Percentiles rank a stretch among this genome's conserved stretches.
phyloP scores from a whole-genome alignment of 2,329 filamentous ascomycete species.

The Aspergillus candidus region DNA sequence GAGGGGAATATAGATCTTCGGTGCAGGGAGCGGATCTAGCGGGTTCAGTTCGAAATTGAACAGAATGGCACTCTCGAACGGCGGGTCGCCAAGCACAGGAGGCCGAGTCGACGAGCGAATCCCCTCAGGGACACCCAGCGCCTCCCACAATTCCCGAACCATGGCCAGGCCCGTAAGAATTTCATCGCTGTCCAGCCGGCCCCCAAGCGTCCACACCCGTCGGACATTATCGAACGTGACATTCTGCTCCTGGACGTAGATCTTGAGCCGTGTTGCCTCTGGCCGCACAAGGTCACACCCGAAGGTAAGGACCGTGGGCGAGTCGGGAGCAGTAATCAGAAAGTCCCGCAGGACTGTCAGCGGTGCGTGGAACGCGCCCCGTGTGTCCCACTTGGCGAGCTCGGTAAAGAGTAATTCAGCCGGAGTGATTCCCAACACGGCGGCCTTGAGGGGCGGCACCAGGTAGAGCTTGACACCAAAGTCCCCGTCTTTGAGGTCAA shows the following conservation, averaged over 20 bases:
- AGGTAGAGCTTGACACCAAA: slow-evolving; percentile 15
- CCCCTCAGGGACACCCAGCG: slow-evolving; percentile 8
- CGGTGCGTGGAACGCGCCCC: neutral
- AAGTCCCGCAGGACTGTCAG: slow-evolving; percentile 1
- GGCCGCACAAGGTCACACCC: slow-evolving; percentile 16
- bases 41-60: slow-evolving; percentile 9
- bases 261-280: slow-evolving; percentile 13
- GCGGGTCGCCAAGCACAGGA: slow-evolving; percentile 4
- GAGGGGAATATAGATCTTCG: slow-evolving; percentile 11
- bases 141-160: slow-evolving; percentile 13
- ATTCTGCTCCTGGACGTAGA: slow-evolving; percentile 12
- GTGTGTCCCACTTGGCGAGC: slow-evolving; percentile 2
- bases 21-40: neutral
- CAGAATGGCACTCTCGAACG: slow-evolving; percentile 5
- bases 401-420: slow-evolving; percentile 1
- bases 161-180: slow-evolving; percentile 9
- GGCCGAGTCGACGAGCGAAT: slow-evolving; percentile 5
- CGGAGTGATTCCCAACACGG: neutral
- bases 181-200: slow-evolving; percentile 6
- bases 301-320: slow-evolving; percentile 4
- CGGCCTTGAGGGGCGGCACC: slow-evolving; percentile 13
- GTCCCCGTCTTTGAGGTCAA: slow-evolving; percentile 12
- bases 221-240: slow-evolving; percentile 10
- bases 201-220: slow-evolving; percentile 17
- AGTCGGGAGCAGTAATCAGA: slow-evolving; percentile 2